Evolutionary conservation across 148 eudicot species (phyloP).

Genomic region (Fagopyrum homotropicum): DNA sequence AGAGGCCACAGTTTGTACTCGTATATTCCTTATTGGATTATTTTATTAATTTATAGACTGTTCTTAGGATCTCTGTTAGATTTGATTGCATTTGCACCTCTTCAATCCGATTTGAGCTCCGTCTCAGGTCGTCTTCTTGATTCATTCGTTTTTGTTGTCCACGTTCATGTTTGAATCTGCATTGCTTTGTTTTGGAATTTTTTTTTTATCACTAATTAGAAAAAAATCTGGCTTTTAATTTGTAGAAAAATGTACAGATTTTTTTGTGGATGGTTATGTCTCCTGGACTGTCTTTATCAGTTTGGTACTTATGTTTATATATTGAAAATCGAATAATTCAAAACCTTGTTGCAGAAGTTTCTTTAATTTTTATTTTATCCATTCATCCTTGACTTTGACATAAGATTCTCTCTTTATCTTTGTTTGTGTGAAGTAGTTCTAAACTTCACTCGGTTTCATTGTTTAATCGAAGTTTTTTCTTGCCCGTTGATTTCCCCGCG

Average conservation of each 20-base stretch:
- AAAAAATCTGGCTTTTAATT: background rate
- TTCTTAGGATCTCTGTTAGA: background rate
- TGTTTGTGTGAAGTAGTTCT: background rate
- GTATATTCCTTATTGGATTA: background rate
- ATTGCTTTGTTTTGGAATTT: background rate
- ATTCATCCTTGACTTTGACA: background rate
- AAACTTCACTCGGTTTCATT: background rate
- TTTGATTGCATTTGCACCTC: conserved; percentile 9
- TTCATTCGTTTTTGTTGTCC: background rate
- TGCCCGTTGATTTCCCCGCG: background rate
- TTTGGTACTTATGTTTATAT: background rate
- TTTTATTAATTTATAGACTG: background rate
- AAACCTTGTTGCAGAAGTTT: background rate
- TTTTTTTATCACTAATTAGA: background rate
- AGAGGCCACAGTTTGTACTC: background rate
- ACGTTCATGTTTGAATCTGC: background rate
- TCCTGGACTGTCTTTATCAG: conserved; percentile 8
- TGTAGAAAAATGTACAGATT: background rate
- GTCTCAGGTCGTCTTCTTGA: background rate
- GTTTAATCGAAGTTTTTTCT: background rate
- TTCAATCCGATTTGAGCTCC: background rate
- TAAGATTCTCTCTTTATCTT: background rate
- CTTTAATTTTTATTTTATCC: background rate
- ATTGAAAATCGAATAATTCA: background rate
- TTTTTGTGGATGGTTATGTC: background rate